These are phyloP conservation scores for Heracleum sosnowskyi DNA, from an alignment of 129 eudicot genomes.

Conservation along the genomic window DNA sequence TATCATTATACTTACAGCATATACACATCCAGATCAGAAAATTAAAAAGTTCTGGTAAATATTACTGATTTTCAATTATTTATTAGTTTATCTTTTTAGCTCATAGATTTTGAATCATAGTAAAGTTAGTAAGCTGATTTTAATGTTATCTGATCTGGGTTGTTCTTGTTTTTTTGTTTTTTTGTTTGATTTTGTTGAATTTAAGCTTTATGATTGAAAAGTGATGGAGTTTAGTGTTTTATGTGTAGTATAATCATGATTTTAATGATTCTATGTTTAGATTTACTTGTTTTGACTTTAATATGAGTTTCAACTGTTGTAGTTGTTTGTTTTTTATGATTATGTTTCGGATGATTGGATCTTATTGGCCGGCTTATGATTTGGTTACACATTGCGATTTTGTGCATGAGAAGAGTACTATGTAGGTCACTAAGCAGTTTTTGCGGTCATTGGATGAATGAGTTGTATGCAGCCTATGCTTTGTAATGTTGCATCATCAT, in stretches of 20 bases:
- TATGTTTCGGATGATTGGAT: neutral
- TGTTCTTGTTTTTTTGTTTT: neutral
- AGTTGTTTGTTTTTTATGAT: neutral
- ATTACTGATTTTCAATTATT: neutral
- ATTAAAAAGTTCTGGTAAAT: neutral
- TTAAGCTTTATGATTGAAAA: neutral
- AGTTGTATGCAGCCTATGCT: neutral
- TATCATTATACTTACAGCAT: neutral
- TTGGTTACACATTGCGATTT: neutral
- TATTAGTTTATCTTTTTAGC: neutral
- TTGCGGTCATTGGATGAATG: neutral
- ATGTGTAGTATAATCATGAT: neutral
- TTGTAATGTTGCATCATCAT: neutral
- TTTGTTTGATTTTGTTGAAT: neutral
- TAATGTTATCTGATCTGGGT: conserved; percentile 3
- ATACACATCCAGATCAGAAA: neutral
- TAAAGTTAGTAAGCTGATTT: neutral
- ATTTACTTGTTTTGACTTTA: neutral
- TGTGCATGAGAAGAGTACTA: neutral
- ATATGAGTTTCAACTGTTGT: neutral
- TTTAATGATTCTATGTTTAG: neutral
- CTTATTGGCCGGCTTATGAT: neutral
- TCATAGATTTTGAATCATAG: neutral
- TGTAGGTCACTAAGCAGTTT: neutral
- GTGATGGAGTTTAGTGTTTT: neutral